Conservation (phyloP, 2,329 filamentous ascomycete genomes). For the Trichoderma sp. region DNA sequence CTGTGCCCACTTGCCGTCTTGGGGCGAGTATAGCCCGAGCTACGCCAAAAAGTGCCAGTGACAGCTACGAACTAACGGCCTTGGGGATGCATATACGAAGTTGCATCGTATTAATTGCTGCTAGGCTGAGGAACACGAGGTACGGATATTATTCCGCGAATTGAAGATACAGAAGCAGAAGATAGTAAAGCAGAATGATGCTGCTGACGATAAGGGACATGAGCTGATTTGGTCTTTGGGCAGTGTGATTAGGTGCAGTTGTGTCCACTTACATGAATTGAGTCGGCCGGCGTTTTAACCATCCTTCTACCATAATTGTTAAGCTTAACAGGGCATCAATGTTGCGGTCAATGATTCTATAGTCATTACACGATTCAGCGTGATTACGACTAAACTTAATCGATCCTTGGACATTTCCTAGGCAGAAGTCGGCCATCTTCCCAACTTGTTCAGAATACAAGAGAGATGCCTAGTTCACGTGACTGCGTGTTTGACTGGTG, state of each 20-base stretch:
- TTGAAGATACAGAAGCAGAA: background rate
- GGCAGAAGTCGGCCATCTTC: background rate
- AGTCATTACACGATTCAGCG: background rate
- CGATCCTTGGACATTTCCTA: background rate
- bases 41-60: background rate
- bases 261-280: background rate
- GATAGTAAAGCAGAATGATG: no score
- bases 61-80: background rate
- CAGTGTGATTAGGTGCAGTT: background rate
- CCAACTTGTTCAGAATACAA: background rate
- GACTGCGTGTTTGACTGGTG: slow-evolving; percentile 20
- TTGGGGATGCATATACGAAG: background rate
- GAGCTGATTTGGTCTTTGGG: no score
- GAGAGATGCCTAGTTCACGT: slow-evolving; percentile 13
- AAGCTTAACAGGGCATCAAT: background rate
- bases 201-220: no score
- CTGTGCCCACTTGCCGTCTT: slow-evolving; percentile 8
- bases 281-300: background rate
- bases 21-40: background rate
- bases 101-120: background rate
- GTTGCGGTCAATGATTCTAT: background rate
- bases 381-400: background rate
- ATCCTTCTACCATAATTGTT: background rate
- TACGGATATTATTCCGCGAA: background rate
- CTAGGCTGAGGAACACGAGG: background rate